Evolutionary conservation across 148 eudicot genomes (phyloP).

Genomic region (Chenopodium suecicum): DNA sequence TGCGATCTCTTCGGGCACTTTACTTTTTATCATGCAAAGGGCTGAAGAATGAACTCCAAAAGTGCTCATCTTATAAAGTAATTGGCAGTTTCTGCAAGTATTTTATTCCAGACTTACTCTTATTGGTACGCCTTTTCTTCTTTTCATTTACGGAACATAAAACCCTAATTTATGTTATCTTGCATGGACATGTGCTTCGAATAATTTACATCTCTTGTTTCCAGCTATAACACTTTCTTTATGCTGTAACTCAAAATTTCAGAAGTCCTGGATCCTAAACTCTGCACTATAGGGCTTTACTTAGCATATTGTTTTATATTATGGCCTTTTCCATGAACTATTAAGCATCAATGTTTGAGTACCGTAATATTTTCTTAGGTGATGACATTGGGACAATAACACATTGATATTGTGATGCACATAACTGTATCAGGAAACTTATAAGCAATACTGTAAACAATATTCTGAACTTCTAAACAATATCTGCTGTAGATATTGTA

Average conservation of each 20-base stretch:
- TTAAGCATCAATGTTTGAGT: not conserved
- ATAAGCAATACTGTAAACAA: not conserved
- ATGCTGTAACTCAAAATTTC: not conserved
- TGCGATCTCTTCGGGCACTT: not conserved
- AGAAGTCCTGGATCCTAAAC: not conserved
- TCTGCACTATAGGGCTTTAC: not conserved
- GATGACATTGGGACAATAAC: not conserved
- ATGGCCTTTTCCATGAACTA: not conserved
- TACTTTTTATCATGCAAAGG: not conserved
- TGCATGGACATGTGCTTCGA: not conserved
- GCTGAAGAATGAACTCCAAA: not conserved
- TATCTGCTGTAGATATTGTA: not conserved
- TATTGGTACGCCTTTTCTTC: conserved; percentile 12
- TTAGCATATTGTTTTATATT: not conserved
- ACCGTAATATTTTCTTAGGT: not conserved
- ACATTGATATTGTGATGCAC: not conserved
- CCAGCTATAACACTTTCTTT: not conserved
- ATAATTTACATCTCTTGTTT: not conserved
- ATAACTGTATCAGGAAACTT: not conserved
- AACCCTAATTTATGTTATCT: not conserved
- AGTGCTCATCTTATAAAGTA: not conserved
- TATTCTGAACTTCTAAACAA: not conserved
- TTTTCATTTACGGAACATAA: not conserved
- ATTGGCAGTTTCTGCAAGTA: not conserved
- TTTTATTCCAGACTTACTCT: not conserved